These are phyloP conservation scores for Trypanosomatidae sp. DNA, from an alignment of 208 protist species.

Conservation along the genomic window DNA sequence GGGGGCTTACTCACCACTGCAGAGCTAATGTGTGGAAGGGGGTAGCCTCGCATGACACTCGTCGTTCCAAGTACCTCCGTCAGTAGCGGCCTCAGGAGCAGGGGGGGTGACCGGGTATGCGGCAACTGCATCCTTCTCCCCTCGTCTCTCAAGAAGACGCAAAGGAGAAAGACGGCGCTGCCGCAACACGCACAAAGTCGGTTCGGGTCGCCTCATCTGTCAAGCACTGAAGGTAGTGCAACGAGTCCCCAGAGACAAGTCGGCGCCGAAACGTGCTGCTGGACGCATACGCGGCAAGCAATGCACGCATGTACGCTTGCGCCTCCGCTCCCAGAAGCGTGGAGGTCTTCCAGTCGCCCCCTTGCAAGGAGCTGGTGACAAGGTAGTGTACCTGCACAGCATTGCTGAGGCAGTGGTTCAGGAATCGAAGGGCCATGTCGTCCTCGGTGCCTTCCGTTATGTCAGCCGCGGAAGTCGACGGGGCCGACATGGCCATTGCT, in stretches of 20 bases:
- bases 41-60: neutral
- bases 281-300: slow-evolving; percentile 50
- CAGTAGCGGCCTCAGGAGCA: neutral
- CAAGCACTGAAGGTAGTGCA: slow-evolving; percentile 78
- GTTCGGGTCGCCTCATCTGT: slow-evolving; percentile 44
- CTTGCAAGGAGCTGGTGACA: slow-evolving; percentile 47
- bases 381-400: slow-evolving; percentile 60
- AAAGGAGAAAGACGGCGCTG: slow-evolving; percentile 52
- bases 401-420: slow-evolving; percentile 62
- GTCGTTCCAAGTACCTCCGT: neutral
- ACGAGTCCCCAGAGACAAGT: slow-evolving; percentile 34
- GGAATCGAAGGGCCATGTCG: slow-evolving; percentile 31
- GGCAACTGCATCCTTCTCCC: neutral
- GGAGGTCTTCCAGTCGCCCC: slow-evolving; percentile 16
- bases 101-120: neutral
- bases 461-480: neutral
- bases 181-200: slow-evolving; percentile 64
- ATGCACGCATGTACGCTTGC: slow-evolving; percentile 53
- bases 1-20: neutral
- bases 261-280: slow-evolving; percentile 40
- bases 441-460: neutral
- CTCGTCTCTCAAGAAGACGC: slow-evolving; percentile 5
- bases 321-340: slow-evolving; percentile 43
- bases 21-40: neutral
- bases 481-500: neutral